These are phyloP conservation scores for Dothistroma pini DNA, from an alignment of 2,329 filamentous ascomycete genomes.

Conservation along the genomic window DNA sequence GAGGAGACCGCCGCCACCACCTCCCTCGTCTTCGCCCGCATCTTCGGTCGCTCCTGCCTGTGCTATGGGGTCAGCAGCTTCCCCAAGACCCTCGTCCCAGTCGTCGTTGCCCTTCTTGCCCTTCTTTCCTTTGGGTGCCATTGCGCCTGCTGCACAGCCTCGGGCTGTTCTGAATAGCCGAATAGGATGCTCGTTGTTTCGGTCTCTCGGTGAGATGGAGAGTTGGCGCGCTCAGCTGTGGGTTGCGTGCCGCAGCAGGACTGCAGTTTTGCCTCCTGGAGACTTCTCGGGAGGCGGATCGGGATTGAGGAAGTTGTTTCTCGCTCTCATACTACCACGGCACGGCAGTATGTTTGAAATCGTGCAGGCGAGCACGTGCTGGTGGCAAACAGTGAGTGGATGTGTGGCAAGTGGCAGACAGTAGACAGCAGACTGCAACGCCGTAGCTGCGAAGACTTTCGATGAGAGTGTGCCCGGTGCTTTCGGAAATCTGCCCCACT, in stretches of 20 bases:
- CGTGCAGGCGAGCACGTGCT: slow-evolving; percentile 8
- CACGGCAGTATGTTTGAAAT: slow-evolving; percentile 17
- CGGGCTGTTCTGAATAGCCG: neutral
- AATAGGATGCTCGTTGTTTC: neutral
- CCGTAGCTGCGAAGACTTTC: neutral
- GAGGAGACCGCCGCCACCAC: slow-evolving; percentile 48
- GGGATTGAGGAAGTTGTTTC: slow-evolving; percentile 27
- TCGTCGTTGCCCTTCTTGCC: slow-evolving; percentile 78
- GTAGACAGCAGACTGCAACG: neutral
- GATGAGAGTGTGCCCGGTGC: neutral
- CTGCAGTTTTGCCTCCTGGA: slow-evolving; percentile 20
- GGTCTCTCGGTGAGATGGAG: slow-evolving; percentile 1
- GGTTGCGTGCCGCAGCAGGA: slow-evolving; percentile 20
- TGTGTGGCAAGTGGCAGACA: neutral
- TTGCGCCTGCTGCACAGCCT: slow-evolving; percentile 38
- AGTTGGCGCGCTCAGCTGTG: slow-evolving; percentile 28
- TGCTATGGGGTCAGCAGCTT: slow-evolving; percentile 62
- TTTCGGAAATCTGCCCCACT: neutral
- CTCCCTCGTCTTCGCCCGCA: slow-evolving; percentile 48
- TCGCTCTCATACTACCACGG: slow-evolving; percentile 31
- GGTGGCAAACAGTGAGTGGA: slow-evolving; percentile 1
- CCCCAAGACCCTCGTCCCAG: slow-evolving; percentile 91
- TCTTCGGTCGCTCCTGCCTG: slow-evolving; percentile 46
- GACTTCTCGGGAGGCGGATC: slow-evolving; percentile 30
- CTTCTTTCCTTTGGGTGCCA: slow-evolving; percentile 95